These are phyloP conservation scores for Paraphaeosphaeria minitans DNA, from an alignment of 2,329 filamentous ascomycete species.

Conservation along the genomic window DNA sequence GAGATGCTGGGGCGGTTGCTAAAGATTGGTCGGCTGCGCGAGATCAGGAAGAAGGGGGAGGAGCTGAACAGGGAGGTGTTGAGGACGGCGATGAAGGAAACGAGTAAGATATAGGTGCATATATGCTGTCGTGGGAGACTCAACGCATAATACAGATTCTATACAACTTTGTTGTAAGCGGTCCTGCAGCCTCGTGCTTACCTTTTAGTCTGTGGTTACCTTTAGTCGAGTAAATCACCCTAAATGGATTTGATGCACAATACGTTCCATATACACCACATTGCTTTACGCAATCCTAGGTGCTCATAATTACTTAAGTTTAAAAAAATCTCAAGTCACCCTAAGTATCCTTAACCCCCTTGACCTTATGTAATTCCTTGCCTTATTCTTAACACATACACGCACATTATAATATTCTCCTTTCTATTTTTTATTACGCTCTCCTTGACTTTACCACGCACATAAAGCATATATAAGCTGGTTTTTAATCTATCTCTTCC, in stretches of 20 bases:
- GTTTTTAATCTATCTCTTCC: no score
- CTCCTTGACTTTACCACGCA: no score
- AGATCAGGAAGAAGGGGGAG: slow-evolving; percentile 57
- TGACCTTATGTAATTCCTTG: no score
- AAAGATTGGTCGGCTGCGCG: slow-evolving; percentile 61
- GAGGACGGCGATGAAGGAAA: slow-evolving; percentile 56
- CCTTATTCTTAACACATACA: no score
- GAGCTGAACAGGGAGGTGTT: slow-evolving; percentile 58
- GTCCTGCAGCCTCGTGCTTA: background rate
- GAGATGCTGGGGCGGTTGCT: slow-evolving; percentile 64
- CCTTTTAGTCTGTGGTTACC: background rate
- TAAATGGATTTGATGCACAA: background rate
- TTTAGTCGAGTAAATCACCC: no score
- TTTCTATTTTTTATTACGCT: no score
- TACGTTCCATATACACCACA: background rate
- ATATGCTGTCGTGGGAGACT: background rate
- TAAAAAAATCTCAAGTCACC: background rate
- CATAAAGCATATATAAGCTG: no score
- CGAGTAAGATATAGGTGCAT: slow-evolving; percentile 51
- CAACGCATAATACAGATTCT: background rate
- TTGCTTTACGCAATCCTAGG: background rate
- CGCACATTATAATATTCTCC: no score
- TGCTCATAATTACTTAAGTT: background rate
- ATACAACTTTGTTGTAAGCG: background rate
- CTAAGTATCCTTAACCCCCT: background rate